phyloP scores from a whole-genome alignment of 2,329 filamentous ascomycete species.

The Coleophoma eucalyptorum region DNA sequence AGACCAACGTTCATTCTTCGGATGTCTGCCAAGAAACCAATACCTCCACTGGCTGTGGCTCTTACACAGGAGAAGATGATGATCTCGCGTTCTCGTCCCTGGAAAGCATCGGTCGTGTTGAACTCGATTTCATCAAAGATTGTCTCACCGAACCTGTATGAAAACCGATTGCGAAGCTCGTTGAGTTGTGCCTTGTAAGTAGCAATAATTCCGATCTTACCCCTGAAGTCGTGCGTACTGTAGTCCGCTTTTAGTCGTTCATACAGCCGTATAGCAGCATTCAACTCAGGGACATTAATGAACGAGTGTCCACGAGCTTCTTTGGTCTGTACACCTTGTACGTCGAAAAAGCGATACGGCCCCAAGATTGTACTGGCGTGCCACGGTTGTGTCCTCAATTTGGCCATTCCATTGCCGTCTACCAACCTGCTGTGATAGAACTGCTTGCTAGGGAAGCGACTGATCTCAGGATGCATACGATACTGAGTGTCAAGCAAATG shows the following conservation, averaged over 20 bases:
- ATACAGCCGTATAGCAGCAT: constrained; percentile 82
- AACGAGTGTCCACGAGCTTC: constrained; percentile 85
- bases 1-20: constrained; percentile 99
- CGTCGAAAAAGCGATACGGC: constrained; percentile 96
- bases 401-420: constrained; percentile 80
- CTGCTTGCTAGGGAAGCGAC: constrained; percentile 79
- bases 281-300: constrained; percentile 82
- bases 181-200: constrained; percentile 93
- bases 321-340: constrained; percentile 79
- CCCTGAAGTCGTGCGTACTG: constrained; percentile 61
- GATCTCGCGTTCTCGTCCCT: constrained; percentile 93
- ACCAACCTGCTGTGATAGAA: constrained; percentile 89
- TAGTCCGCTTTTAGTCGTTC: constrained; percentile 75
- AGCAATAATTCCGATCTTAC: constrained; percentile 95
- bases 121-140: constrained; percentile 86
- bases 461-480: constrained; percentile 98
- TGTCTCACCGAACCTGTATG: constrained; percentile 64
- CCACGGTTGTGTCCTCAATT: constrained; percentile 76
- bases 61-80: constrained; percentile 99
- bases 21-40: constrained; percentile 98
- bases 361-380: constrained; percentile 77
- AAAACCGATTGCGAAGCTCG: constrained; percentile 74
- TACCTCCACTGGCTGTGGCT: constrained; percentile 86
- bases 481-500: constrained; percentile 98
- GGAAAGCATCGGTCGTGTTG: constrained; percentile 98